Percentiles rank a stretch among this genome's conserved stretches.
These are phyloP conservation scores for Exobasidium rhododendri DNA, from an alignment of 1,284 basidiomycete genomes.

Conservation along the genomic window DNA sequence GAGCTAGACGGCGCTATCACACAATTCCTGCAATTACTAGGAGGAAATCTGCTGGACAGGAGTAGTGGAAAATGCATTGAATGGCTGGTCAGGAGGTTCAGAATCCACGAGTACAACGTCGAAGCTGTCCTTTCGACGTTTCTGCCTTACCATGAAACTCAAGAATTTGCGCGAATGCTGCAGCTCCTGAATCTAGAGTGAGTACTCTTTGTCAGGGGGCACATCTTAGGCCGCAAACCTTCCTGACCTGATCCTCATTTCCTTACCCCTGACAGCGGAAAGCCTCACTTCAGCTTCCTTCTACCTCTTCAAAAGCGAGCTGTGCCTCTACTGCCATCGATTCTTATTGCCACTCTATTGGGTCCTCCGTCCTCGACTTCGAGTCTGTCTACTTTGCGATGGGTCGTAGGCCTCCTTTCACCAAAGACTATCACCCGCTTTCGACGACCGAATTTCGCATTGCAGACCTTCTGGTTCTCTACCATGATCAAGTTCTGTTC, in stretches of 20 bases:
- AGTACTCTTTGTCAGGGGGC: constrained; percentile 15
- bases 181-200: constrained; percentile 76
- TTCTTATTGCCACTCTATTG: constrained; percentile 40
- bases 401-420: constrained; percentile 66
- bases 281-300: constrained; percentile 40
- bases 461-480: constrained; percentile 80
- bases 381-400: constrained; percentile 66
- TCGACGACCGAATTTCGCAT: constrained; percentile 65
- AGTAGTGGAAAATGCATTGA: constrained; percentile 85
- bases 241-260: background rate
- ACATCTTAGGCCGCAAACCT: too few species aligned
- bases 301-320: constrained; percentile 39
- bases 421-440: constrained; percentile 58
- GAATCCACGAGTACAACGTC: constrained; percentile 90
- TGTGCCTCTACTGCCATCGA: constrained; percentile 38
- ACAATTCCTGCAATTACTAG: constrained; percentile 69
- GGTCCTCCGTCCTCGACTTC: constrained; percentile 47
- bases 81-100: constrained; percentile 92
- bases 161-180: constrained; percentile 89
- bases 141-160: constrained; percentile 89
- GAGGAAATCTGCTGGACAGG: constrained; percentile 75
- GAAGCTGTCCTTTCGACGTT: constrained; percentile 76
- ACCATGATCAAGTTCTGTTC: constrained; percentile 69
- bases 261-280: background rate
- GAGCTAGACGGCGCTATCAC: constrained; percentile 65